phyloP scores from a whole-genome alignment of 2,329 filamentous ascomycete genomes.

The Tothia fuscella region DNA sequence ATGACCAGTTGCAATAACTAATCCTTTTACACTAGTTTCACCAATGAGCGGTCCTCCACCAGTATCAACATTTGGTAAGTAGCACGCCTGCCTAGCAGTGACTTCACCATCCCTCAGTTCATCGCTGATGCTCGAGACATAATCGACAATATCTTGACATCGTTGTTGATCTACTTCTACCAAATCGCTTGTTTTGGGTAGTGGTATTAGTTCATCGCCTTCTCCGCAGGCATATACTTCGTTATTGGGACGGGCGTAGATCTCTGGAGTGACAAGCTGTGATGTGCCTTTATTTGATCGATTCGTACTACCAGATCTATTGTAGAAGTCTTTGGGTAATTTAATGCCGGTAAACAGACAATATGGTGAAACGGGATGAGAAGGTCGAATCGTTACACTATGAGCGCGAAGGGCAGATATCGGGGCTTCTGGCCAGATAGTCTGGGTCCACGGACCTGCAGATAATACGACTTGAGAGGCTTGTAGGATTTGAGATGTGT shows the following conservation, averaged over 20 bases:
- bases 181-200: constrained; percentile 63
- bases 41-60: constrained; percentile 66
- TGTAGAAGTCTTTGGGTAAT: constrained; percentile 53
- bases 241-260: constrained; percentile 78
- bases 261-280: constrained; percentile 58
- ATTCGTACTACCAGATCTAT: constrained; percentile 28
- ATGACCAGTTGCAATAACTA: constrained; percentile 79
- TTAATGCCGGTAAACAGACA: constrained; percentile 79
- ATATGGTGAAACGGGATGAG: constrained; percentile 53
- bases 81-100: constrained; percentile 76
- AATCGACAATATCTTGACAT: constrained; percentile 77
- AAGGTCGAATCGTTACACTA: constrained; percentile 48
- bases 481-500: constrained; percentile 36
- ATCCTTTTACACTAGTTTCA: constrained; percentile 55
- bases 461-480: constrained; percentile 48
- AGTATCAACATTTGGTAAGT: constrained; percentile 62
- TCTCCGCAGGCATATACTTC: constrained; percentile 94
- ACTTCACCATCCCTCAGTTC: constrained; percentile 41
- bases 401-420: constrained; percentile 51
- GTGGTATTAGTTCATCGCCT: constrained; percentile 60
- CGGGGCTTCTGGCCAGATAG: constrained; percentile 41
- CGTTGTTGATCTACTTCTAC: constrained; percentile 64
- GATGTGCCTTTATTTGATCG: constrained; percentile 21
- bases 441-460: constrained; percentile 50
- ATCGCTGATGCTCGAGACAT: constrained; percentile 50